Base-by-base conservation (phyloP, 1,139 yeast genomes). In the Debaryomyces coudertii region DNA sequence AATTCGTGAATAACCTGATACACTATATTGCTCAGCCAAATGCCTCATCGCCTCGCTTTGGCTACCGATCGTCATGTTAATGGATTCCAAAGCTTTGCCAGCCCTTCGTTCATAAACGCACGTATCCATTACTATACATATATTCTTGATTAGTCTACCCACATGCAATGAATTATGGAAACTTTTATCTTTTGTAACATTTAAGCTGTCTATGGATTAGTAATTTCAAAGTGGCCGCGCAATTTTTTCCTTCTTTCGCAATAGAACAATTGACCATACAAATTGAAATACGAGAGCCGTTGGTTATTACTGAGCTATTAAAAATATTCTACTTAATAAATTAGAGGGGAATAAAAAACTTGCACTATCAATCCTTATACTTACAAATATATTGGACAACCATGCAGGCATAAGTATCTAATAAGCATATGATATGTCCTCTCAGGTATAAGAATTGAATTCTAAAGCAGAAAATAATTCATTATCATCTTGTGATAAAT, bases 1-100 rank as follows among this genome's bases (percentile, higher is more conserved):
- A n/a, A 60, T 56, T 50, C 77, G 81, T 2, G 85, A 71, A 58
- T 71, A 76, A 34, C 64, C 56, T 49, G 70, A 73, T 4, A 48
- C 51, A 14, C 57, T 56, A 51, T 65, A 73, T 49, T 73, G 78
- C 5, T 44, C 40, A 5, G 62, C 51, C 40, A 75, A 55, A 41
- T 63, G 54, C 11, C 47, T 47, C 33, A 75, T 58, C 7, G 79
- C 79, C 28, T 69, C 68, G 16, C 56, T 59, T 54, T 75, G 76
- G 39, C 60, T 55, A 9, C 53, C 53, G 22, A 75, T 57, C 1
- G 77, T 68, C 38, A 55, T 51, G 30, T 52, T 57, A 28, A 69
- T 66, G 1, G 73, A 67, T 43, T 47, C 6, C 20, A 38, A 28
- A 4, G 41, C 41, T 8, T 12, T 38, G 14, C 28, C 34, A 11